phyloP scores from a whole-genome alignment of 2,329 filamentous ascomycete species.

The Hypoxylon sp. region DNA sequence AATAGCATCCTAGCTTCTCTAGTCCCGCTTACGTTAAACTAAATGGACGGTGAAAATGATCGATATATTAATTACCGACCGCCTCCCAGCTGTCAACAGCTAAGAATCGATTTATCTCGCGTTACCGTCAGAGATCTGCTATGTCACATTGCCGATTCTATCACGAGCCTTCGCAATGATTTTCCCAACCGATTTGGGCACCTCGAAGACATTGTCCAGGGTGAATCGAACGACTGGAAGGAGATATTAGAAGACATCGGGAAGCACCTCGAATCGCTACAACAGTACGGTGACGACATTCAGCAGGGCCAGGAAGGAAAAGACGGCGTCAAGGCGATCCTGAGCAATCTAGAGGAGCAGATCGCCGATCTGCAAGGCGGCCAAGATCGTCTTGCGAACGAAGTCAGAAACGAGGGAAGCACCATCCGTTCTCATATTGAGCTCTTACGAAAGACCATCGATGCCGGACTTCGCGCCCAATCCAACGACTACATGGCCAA shows the following conservation, averaged over 20 bases:
- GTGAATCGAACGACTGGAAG: slow-evolving; percentile 17
- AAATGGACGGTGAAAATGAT: slow-evolving; percentile 13
- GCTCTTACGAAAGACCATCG: neutral
- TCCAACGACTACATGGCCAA: neutral
- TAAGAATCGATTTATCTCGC: slow-evolving; percentile 11
- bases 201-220: slow-evolving; percentile 16
- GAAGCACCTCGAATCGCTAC: slow-evolving; percentile 3
- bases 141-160: slow-evolving; percentile 5
- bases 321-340: slow-evolving; percentile 1
- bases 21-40: neutral
- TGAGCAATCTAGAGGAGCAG: slow-evolving; percentile 13
- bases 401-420: neutral
- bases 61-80: neutral
- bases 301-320: slow-evolving; percentile 9
- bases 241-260: slow-evolving; percentile 21
- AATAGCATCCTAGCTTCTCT: neutral
- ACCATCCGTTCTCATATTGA: neutral
- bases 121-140: slow-evolving; percentile 7
- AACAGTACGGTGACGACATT: slow-evolving; percentile 1
- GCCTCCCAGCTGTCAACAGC: slow-evolving; percentile 3
- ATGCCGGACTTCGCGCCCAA: slow-evolving; percentile 4
- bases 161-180: slow-evolving; percentile 12
- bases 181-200: slow-evolving; percentile 11
- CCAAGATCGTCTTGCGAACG: neutral
- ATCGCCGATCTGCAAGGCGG: slow-evolving; percentile 1